Evolutionary conservation across 345 rosid species (phyloP).

Genomic region (Kandelia obovata): DNA sequence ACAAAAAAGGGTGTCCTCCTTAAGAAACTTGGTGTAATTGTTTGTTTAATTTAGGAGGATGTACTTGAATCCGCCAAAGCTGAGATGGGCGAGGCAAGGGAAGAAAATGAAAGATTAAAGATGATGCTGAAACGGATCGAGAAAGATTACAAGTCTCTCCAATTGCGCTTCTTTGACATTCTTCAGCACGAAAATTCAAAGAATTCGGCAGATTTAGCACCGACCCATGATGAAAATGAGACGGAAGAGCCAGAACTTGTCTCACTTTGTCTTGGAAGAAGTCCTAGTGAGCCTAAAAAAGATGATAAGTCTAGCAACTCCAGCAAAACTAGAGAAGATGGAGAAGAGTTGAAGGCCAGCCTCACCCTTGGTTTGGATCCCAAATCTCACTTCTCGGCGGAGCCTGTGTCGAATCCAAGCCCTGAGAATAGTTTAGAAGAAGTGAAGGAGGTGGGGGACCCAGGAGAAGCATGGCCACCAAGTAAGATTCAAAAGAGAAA

Average conservation of each 20-base stretch:
- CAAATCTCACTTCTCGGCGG: slow-evolving; percentile 22
- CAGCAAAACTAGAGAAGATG: slow-evolving; percentile 20
- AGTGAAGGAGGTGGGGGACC: slow-evolving; percentile 38
- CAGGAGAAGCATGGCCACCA: slow-evolving; percentile 44
- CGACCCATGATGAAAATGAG: slow-evolving; percentile 19
- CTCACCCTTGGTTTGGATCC: slow-evolving; percentile 52
- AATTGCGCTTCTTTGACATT: slow-evolving; percentile 54
- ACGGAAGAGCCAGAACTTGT: slow-evolving; percentile 48
- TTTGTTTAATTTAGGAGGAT: slow-evolving; percentile 25
- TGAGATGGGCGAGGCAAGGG: slow-evolving; percentile 67
- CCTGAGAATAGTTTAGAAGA: slow-evolving; percentile 33
- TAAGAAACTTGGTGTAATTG: neutral
- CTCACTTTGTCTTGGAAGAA: slow-evolving; percentile 75
- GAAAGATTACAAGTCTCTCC: slow-evolving; percentile 63
- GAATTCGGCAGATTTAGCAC: slow-evolving; percentile 17
- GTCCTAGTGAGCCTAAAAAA: slow-evolving; percentile 27
- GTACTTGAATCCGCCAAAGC: slow-evolving; percentile 60
- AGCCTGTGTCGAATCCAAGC: slow-evolving; percentile 31
- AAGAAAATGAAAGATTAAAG: slow-evolving; percentile 67
- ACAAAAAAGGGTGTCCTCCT: neutral
- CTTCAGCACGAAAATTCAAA: slow-evolving; percentile 39
- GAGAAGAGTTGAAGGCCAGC: slow-evolving; percentile 46
- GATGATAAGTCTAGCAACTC: slow-evolving; percentile 32
- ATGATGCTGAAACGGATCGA: slow-evolving; percentile 49
- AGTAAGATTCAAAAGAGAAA: slow-evolving; percentile 45